Evolutionary conservation across 2,329 filamentous ascomycete species (phyloP).

Genomic region (Trichophyton verrucosum): DNA sequence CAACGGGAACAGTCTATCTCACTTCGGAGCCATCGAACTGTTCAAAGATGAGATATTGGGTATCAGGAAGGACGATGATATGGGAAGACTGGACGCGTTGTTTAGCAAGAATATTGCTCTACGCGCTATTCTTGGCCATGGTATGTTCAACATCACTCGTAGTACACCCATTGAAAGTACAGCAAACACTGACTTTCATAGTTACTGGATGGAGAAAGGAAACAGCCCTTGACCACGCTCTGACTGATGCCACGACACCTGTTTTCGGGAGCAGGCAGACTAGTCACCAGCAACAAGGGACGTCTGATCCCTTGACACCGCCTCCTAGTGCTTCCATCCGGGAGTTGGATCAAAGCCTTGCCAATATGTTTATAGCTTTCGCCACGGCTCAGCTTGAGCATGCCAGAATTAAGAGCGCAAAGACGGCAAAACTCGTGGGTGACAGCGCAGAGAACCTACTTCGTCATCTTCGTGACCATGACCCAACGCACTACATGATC

Average conservation of each 20-base stretch:
- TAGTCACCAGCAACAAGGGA: not conserved
- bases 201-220: slow-evolving; percentile 3
- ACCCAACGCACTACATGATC: slow-evolving; percentile 20
- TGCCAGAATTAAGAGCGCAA: slow-evolving; percentile 16
- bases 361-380: slow-evolving; percentile 18
- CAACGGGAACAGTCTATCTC: slow-evolving; percentile 21
- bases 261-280: not conserved
- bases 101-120: slow-evolving; percentile 21
- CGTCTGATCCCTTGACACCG: not conserved
- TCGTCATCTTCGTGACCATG: slow-evolving; percentile 21
- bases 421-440: slow-evolving; percentile 20
- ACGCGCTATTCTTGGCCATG: slow-evolving; percentile 17
- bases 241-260: not conserved
- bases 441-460: slow-evolving; percentile 34
- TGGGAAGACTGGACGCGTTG: slow-evolving; percentile 15
- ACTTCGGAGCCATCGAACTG: slow-evolving; percentile 25
- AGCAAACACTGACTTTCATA: not conserved
- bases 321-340: not conserved
- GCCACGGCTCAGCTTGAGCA: slow-evolving; percentile 28
- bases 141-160: slow-evolving; percentile 10
- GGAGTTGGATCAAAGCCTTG: not conserved
- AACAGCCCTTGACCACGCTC: not conserved
- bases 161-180: not conserved
- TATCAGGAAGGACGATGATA: slow-evolving; percentile 15
- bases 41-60: slow-evolving; percentile 31